Evolutionary conservation across 2,329 filamentous ascomycete species (phyloP).

Genomic region (Calonectria pseudoreteaudii): DNA sequence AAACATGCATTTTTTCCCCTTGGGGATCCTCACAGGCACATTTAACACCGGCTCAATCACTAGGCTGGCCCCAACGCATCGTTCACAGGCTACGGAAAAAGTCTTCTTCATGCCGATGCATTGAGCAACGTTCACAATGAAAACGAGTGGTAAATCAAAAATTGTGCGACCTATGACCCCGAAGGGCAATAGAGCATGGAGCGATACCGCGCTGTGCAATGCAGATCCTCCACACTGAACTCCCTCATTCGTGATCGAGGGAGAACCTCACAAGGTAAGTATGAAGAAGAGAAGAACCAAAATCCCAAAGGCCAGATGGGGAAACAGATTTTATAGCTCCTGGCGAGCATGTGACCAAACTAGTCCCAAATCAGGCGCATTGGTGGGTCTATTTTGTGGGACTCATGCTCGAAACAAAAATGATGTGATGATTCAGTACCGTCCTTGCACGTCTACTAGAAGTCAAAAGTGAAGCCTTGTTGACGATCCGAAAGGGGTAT

Average conservation of each 20-base stretch:
- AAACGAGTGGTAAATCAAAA: constrained; percentile 61
- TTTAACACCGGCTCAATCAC: background rate
- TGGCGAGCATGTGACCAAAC: background rate
- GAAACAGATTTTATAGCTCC: constrained; percentile 47
- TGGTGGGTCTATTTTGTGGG: background rate
- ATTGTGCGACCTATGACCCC: constrained; percentile 66
- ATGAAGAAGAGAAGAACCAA: constrained; percentile 58
- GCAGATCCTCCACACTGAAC: constrained; percentile 62
- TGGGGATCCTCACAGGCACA: background rate
- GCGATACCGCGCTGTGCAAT: constrained; percentile 67
- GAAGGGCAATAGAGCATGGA: constrained; percentile 64
- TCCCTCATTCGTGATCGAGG: constrained; percentile 59
- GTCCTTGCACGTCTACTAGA: background rate
- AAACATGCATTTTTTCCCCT: background rate
- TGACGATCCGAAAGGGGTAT: background rate
- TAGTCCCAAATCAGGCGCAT: background rate
- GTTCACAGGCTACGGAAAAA: background rate
- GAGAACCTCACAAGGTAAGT: constrained; percentile 63
- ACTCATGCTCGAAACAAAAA: background rate
- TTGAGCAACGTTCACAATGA: constrained; percentile 57
- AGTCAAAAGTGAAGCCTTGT: background rate
- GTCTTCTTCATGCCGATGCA: constrained; percentile 59
- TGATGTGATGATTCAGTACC: background rate
- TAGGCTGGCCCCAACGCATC: background rate
- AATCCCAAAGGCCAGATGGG: constrained; percentile 17